Percentiles rank a stretch among this genome's conserved stretches.
Evolutionary conservation across 106 monocot species (phyloP).

Genomic region (Gastrodia elata): DNA sequence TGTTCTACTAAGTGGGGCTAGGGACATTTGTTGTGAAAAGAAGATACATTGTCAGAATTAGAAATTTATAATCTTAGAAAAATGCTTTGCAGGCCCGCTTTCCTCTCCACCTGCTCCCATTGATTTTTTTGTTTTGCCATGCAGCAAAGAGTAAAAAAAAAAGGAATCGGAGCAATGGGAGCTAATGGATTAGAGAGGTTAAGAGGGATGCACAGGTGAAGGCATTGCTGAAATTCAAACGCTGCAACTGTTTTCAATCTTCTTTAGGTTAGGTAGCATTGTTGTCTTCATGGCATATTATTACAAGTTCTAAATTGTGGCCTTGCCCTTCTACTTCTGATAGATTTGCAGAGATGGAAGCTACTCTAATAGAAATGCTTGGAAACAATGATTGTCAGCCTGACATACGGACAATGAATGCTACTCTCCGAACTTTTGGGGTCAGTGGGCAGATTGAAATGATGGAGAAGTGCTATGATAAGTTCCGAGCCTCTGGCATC

Average conservation of each 20-base stretch:
- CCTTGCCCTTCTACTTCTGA: neutral
- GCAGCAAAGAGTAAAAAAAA: no score
- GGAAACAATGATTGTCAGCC: constrained; percentile 54
- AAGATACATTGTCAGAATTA: neutral
- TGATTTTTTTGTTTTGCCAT: no score
- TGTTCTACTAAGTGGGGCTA: no score
- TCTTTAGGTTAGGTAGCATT: neutral
- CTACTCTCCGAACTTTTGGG: constrained; percentile 89
- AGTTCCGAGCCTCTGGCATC: constrained; percentile 80
- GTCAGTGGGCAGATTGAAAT: constrained; percentile 84
- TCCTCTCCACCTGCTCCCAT: no score
- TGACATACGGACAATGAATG: constrained; percentile 98
- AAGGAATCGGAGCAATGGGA: no score
- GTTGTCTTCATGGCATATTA: neutral
- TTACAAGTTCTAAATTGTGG: neutral
- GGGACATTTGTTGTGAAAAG: neutral
- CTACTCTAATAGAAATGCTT: constrained; percentile 70
- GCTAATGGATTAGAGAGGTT: no score
- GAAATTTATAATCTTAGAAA: neutral
- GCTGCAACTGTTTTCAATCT: neutral
- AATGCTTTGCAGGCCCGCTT: no score
- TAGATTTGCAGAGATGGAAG: constrained; percentile 91
- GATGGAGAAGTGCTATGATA: constrained; percentile 95
- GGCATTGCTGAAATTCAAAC: no score
- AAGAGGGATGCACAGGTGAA: no score